Evolutionary conservation across 1,284 basidiomycete genomes (phyloP).

Genomic region (Heterobasidion parviporum): DNA sequence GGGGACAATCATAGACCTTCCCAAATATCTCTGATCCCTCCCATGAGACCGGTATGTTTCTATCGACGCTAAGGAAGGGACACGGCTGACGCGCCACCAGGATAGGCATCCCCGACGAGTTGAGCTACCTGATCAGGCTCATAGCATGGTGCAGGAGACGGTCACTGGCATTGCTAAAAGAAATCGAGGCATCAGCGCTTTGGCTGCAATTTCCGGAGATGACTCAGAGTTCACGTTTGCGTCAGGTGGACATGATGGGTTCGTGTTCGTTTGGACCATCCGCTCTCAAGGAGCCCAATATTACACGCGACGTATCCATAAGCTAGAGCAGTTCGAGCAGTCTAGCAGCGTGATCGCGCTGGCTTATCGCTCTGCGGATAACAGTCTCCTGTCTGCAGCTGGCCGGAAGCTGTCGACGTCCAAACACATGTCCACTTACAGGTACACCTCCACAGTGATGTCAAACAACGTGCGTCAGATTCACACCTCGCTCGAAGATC

Average conservation of each 20-base stretch:
- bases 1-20: neutral
- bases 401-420: constrained; percentile 24
- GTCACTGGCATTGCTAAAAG: constrained; percentile 12
- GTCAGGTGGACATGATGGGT: constrained; percentile 36
- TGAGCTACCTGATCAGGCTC: constrained; percentile 18
- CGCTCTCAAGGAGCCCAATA: constrained; percentile 12
- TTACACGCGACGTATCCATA: constrained; percentile 14
- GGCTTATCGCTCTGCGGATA: constrained; percentile 23
- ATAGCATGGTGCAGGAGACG: constrained; percentile 17
- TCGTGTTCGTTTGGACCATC: constrained; percentile 29
- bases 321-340: constrained; percentile 10
- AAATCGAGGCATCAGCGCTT: constrained; percentile 28
- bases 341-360: constrained; percentile 22
- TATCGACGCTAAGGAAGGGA: neutral
- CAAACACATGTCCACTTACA: constrained; percentile 22
- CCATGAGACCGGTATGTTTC: constrained; percentile 15
- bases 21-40: constrained; percentile 4
- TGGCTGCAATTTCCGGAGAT: constrained; percentile 24
- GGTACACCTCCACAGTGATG: constrained; percentile 20
- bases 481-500: constrained; percentile 34
- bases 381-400: constrained; percentile 25
- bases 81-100: neutral
- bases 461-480: constrained; percentile 36
- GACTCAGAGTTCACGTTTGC: constrained; percentile 28
- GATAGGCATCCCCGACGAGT: constrained; percentile 12